A percentile compares a stretch with the other conserved stretches of the same genome.
Conservation (phyloP, 1,284 basidiomycete species). For the Ceratobasidium sp. region DNA sequence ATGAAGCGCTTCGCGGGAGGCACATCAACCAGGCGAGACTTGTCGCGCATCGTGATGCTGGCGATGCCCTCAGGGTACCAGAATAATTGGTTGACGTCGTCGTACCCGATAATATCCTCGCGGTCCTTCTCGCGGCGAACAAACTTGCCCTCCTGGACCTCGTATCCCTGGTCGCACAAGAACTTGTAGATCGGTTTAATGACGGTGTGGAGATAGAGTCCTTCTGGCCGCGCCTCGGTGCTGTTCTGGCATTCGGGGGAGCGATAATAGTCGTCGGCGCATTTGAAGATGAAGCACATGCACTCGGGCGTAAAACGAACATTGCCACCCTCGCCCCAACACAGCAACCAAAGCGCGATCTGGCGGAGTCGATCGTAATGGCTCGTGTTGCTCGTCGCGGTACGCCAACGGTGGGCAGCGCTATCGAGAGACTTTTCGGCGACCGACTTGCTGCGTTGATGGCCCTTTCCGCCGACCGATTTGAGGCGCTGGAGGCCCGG, state of each 20-base stretch:
- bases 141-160: conserved; percentile 96
- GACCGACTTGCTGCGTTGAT: conserved; percentile 66
- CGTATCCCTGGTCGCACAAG: conserved; percentile 97
- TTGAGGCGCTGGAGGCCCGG: conserved; percentile 92
- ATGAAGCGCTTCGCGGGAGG: conserved; percentile 92
- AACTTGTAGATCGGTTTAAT: conserved; percentile 98
- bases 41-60: conserved; percentile 89
- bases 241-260: conserved; percentile 98
- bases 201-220: conserved; percentile 91
- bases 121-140: conserved; percentile 94
- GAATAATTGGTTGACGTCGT: conserved; percentile 99
- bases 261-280: conserved; percentile 99
- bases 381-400: conserved; percentile 99
- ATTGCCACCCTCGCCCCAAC: conserved; percentile 99
- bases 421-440: no score
- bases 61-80: conserved; percentile 99
- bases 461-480: conserved; percentile 77
- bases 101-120: conserved; percentile 96
- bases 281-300: conserved; percentile 99
- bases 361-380: conserved; percentile 98
- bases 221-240: conserved; percentile 94
- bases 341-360: conserved; percentile 94
- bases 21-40: conserved; percentile 91
- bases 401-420: conserved; percentile 93
- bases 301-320: conserved; percentile 99